phyloP scores from a whole-genome alignment of 306 rosid genomes.

The Corylus americana region DNA sequence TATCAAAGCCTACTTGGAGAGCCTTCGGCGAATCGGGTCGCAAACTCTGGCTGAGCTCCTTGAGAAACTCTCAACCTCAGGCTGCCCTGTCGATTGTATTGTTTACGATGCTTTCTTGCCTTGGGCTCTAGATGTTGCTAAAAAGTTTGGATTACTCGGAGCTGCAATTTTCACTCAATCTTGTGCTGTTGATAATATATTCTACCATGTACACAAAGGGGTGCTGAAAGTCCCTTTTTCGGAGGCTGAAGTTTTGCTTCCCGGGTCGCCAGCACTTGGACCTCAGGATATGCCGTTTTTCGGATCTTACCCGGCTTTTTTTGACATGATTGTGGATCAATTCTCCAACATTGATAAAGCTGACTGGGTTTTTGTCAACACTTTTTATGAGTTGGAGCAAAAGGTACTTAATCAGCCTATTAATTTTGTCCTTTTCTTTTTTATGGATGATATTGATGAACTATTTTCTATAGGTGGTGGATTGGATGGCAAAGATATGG shows the following conservation, averaged over 20 bases:
- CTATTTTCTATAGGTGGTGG: too few relatives aligned
- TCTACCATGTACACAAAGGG: slow-evolving; percentile 40
- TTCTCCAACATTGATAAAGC: slow-evolving; percentile 47
- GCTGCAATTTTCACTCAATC: slow-evolving; percentile 59
- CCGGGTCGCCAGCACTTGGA: slow-evolving; percentile 48
- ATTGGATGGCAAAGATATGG: too few relatives aligned
- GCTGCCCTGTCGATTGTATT: slow-evolving; percentile 38
- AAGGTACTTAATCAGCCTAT: slow-evolving; percentile 27
- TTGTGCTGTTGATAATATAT: slow-evolving; percentile 45
- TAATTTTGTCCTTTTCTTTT: neutral
- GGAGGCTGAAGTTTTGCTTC: slow-evolving; percentile 28
- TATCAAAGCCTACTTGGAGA: slow-evolving; percentile 38
- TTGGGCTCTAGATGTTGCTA: slow-evolving; percentile 60
- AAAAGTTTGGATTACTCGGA: slow-evolving; percentile 36
- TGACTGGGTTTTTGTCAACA: slow-evolving; percentile 53
- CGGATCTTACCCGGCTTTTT: slow-evolving; percentile 50
- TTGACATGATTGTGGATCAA: slow-evolving; percentile 49
- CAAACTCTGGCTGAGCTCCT: slow-evolving; percentile 44
- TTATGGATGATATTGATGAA: too few relatives aligned
- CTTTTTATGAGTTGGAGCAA: slow-evolving; percentile 58
- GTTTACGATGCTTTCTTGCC: slow-evolving; percentile 51
- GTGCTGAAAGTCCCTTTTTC: slow-evolving; percentile 33
- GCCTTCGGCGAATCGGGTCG: slow-evolving; percentile 41
- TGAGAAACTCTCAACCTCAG: slow-evolving; percentile 23
- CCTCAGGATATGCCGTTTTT: slow-evolving; percentile 55